phyloP scores from a whole-genome alignment of 345 rosid species.

The Pugionium dolabratum region DNA sequence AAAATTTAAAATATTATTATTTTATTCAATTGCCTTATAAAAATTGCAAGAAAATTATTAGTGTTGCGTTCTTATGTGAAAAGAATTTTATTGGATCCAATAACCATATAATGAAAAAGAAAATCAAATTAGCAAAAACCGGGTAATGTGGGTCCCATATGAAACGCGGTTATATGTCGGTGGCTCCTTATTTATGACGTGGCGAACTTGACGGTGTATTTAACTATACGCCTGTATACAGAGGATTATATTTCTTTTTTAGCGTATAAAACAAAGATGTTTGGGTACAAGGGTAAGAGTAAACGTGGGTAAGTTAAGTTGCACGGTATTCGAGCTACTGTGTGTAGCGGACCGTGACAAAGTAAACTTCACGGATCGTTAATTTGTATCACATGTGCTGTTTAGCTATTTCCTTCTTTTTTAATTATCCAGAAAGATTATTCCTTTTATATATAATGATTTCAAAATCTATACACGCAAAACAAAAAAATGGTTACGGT shows the following conservation, averaged over 20 bases:
- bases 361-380: conserved; percentile 39
- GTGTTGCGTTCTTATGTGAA: no score
- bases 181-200: conserved; percentile 31
- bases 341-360: conserved; percentile 40
- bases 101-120: background rate
- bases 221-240: conserved; percentile 10
- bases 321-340: conserved; percentile 33
- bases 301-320: conserved; percentile 14
- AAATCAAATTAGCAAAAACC: background rate
- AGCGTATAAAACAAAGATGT: background rate
- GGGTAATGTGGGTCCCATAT: conserved; percentile 12
- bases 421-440: background rate
- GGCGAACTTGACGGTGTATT: conserved; percentile 24
- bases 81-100: no score
- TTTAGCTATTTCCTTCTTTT: conserved; percentile 11
- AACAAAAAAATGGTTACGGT: background rate
- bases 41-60: no score
- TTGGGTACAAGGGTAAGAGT: conserved; percentile 24
- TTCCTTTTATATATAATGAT: background rate
- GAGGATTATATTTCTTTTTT: background rate
- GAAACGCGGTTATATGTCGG: conserved; percentile 41
- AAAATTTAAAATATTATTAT: no score
- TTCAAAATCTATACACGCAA: background rate
- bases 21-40: no score
- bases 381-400: conserved; percentile 33